Conservation (phyloP, 345 rosid genomes). For the Pelargonium nanum region DNA sequence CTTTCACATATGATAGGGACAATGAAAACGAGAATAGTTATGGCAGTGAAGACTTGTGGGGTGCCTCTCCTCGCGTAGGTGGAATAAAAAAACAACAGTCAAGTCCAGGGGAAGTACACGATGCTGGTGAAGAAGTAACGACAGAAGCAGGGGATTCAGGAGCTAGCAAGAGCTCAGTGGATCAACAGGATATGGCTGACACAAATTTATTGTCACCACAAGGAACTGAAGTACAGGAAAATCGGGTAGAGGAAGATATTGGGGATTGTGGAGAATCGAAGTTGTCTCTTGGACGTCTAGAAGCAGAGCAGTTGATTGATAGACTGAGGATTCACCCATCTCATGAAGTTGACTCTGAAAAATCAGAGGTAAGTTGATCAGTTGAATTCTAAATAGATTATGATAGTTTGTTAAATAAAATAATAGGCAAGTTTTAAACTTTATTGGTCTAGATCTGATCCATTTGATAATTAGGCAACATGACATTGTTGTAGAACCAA, state of each 20-base stretch:
- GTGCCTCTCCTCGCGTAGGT: slow-evolving; percentile 24
- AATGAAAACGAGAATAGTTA: slow-evolving; percentile 28
- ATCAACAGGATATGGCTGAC: no score
- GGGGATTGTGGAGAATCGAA: neutral
- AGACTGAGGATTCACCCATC: neutral
- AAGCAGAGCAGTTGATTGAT: neutral
- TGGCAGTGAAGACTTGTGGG: slow-evolving; percentile 40
- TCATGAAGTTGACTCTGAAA: no score
- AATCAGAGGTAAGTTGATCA: no score
- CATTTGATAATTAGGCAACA: neutral
- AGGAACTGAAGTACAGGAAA: slow-evolving; percentile 13
- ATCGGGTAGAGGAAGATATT: slow-evolving; percentile 4
- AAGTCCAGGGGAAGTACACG: slow-evolving; percentile 11
- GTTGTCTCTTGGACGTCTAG: slow-evolving; percentile 7
- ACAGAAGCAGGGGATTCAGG: slow-evolving; percentile 6
- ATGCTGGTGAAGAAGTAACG: slow-evolving; percentile 11
- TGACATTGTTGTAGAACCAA: no score
- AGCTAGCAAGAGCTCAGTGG: slow-evolving; percentile 9
- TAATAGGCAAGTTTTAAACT: neutral
- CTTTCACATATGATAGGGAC: slow-evolving; percentile 43
- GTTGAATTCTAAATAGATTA: no score
- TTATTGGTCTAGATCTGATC: neutral
- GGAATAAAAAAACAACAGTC: slow-evolving; percentile 18
- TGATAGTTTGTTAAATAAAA: neutral
- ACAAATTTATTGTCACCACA: no score